phyloP scores from a whole-genome alignment of 768 basidiomycete genomes.

The Dacryopinax spathularia region DNA sequence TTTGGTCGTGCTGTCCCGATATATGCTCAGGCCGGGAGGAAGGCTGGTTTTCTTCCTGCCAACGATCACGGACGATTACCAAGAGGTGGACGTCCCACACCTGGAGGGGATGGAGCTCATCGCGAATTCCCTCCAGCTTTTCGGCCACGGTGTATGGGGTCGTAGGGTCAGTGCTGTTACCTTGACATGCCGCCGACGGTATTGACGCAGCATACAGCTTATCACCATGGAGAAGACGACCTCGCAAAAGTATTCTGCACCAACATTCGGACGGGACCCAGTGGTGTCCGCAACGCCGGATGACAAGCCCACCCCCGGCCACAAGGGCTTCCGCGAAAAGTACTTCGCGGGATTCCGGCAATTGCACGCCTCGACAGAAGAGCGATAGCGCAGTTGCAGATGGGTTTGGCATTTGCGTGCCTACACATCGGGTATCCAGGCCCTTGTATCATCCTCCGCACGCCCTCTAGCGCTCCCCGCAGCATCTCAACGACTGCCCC shows the following conservation, averaged over 20 bases:
- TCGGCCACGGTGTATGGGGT: slow-evolving; percentile 71
- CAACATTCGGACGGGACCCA: slow-evolving; percentile 37
- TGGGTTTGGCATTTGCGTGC: background rate
- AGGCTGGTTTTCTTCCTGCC: slow-evolving; percentile 92
- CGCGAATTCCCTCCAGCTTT: slow-evolving; percentile 81
- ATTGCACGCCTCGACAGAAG: background rate
- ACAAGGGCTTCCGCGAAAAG: slow-evolving; percentile 76
- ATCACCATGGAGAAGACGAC: slow-evolving; percentile 75
- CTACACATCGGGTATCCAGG: background rate
- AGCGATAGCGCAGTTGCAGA: background rate
- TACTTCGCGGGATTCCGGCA: slow-evolving; percentile 61
- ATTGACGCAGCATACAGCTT: slow-evolving; percentile 37
- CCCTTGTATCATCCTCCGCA: background rate
- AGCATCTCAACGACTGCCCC: background rate
- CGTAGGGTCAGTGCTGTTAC: slow-evolving; percentile 47
- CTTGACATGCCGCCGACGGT: background rate
- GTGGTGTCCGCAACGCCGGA: background rate
- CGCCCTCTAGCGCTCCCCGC: too few relatives aligned
- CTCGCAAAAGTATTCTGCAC: slow-evolving; percentile 32
- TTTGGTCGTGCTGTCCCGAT: slow-evolving; percentile 66
- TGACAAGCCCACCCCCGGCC: slow-evolving; percentile 51
- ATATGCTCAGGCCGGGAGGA: slow-evolving; percentile 70
- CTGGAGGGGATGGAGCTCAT: slow-evolving; percentile 79
- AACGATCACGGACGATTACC: slow-evolving; percentile 81
- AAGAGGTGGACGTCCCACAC: slow-evolving; percentile 65